Percentiles rank a stretch among this genome's conserved stretches.
These are phyloP conservation scores for Curvularia hawaiiensis DNA, from an alignment of 2,329 filamentous ascomycete species.

Conservation along the genomic window DNA sequence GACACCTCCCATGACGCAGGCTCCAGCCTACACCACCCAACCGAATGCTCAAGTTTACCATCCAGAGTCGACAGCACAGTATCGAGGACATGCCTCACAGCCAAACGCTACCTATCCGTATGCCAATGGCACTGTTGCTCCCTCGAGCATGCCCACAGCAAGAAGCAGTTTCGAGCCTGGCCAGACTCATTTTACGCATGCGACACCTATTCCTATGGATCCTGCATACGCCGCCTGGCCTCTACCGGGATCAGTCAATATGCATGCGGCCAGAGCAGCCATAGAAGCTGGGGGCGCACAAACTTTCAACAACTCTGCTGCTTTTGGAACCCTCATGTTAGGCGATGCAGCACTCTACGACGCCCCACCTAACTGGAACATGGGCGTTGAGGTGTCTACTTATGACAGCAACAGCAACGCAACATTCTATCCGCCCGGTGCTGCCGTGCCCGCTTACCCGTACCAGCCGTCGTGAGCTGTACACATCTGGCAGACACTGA, in stretches of 20 bases:
- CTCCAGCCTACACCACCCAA: neutral
- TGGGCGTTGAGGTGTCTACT: neutral
- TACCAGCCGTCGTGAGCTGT: constrained; percentile 5
- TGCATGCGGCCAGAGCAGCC: constrained; percentile 3
- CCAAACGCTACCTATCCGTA: constrained; percentile 1
- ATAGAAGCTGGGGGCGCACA: constrained; percentile 7
- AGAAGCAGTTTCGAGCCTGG: neutral
- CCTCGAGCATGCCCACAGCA: neutral
- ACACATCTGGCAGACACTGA: neutral
- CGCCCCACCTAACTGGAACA: neutral
- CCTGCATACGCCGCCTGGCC: neutral
- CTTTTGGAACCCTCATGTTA: neutral
- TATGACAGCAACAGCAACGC: constrained; percentile 3
- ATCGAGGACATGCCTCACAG: neutral
- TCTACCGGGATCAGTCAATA: neutral
- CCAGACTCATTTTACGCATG: neutral
- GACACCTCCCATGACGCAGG: neutral
- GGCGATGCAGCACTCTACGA: constrained; percentile 4
- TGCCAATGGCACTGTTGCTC: neutral
- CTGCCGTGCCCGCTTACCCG: neutral
- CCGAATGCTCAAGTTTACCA: neutral
- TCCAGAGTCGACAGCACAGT: neutral
- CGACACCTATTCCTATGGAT: neutral
- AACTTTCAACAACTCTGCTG: constrained; percentile 8
- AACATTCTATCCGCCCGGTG: neutral